These are phyloP conservation scores for Canavalia gladiata DNA, from an alignment of 306 rosid genomes.

Conservation along the genomic window DNA sequence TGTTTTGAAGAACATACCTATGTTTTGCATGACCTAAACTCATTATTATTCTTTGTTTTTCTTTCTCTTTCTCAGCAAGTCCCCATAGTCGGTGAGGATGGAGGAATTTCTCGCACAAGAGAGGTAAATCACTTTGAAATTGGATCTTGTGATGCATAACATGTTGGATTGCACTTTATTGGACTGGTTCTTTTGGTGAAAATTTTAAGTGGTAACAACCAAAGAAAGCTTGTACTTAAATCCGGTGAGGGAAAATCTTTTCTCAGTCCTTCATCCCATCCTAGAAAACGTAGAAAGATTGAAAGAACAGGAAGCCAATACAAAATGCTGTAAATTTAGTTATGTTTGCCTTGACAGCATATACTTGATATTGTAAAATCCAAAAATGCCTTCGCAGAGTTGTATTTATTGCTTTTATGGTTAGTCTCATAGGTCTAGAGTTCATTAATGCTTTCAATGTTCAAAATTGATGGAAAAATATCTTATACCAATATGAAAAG, in stretches of 20 bases:
- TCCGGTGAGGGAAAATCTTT: neutral
- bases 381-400: slow-evolving; percentile 22
- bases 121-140: slow-evolving; percentile 56
- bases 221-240: slow-evolving; percentile 1
- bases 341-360: neutral
- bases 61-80: slow-evolving; percentile 56
- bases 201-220: neutral
- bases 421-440: neutral
- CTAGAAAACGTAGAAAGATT: neutral
- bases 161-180: slow-evolving; percentile 26
- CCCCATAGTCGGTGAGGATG: slow-evolving; percentile 74
- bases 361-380: neutral
- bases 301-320: slow-evolving; percentile 13
- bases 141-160: slow-evolving; percentile 3
- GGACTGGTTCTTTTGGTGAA: slow-evolving; percentile 1
- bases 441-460: slow-evolving; percentile 15
- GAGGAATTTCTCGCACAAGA: slow-evolving; percentile 66
- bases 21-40: slow-evolving; percentile 13
- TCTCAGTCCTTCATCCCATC: neutral
- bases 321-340: neutral
- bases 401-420: neutral
- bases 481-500: neutral
- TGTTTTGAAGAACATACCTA: neutral
- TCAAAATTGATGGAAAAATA: slow-evolving; percentile 16
- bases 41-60: neutral